Evolutionary conservation across 108 stramenopile genomes (phyloP).

Genomic region (Skeletonema costatum): DNA sequence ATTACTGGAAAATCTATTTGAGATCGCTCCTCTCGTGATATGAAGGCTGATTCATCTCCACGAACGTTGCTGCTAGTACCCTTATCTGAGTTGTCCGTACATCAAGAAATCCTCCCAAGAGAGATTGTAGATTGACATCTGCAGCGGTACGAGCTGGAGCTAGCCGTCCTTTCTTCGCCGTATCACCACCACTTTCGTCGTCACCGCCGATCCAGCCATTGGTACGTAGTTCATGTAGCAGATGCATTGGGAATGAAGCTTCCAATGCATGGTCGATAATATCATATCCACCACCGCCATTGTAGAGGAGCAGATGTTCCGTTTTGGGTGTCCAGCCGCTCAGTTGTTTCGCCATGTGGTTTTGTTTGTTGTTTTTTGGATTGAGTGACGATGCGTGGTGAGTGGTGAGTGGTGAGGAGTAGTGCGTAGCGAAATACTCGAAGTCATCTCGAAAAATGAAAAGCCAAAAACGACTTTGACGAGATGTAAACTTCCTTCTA

Average conservation of each 20-base stretch:
- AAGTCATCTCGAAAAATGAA: too few relatives aligned
- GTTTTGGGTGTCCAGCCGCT: constrained; percentile 43
- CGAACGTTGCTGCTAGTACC: constrained; percentile 15
- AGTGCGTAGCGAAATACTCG: too few relatives aligned
- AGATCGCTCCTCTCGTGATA: constrained; percentile 44
- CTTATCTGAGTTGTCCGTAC: not conserved
- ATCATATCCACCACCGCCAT: constrained; percentile 29
- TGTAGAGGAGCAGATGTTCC: constrained; percentile 9
- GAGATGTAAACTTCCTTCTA: too few relatives aligned
- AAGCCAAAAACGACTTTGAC: too few relatives aligned
- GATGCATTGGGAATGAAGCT: constrained; percentile 33
- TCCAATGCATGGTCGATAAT: constrained; percentile 53
- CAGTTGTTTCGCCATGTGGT: not conserved
- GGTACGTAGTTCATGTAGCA: constrained; percentile 33
- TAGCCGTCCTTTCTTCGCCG: constrained; percentile 5
- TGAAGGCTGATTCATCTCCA: constrained; percentile 54
- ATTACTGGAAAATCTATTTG: constrained; percentile 24
- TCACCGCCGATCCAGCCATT: constrained; percentile 39
- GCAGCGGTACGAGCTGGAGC: constrained; percentile 19
- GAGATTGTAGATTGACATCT: constrained; percentile 21
- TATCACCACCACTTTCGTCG: not conserved
- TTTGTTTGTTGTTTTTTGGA: too few relatives aligned
- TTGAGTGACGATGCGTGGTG: too few relatives aligned
- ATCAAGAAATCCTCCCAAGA: constrained; percentile 16
- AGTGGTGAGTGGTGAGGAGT: too few relatives aligned